Evolutionary conservation across 2,329 filamentous ascomycete species (phyloP).

Genomic region (Colletotrichum sojae): DNA sequence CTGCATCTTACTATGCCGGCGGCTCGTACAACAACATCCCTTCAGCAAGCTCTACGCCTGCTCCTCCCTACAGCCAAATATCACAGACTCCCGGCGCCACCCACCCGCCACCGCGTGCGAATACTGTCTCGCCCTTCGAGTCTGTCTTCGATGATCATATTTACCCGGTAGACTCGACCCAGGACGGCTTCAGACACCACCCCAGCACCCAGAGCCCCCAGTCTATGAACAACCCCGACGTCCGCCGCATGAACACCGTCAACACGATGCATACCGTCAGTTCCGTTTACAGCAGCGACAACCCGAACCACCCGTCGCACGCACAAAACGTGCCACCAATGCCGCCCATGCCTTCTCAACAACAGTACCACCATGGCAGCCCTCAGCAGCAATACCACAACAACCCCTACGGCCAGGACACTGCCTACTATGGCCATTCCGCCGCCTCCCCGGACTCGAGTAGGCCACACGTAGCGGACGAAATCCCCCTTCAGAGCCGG

Average conservation of each 20-base stretch:
- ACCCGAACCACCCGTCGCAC: constrained; percentile 22
- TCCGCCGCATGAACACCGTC: constrained; percentile 46
- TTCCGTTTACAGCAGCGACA: constrained; percentile 30
- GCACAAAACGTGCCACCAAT: constrained; percentile 15
- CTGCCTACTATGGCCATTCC: constrained; percentile 68
- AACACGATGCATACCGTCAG: constrained; percentile 30
- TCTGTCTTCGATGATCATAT: constrained; percentile 78
- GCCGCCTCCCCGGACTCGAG: constrained; percentile 52
- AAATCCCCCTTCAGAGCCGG: constrained; percentile 71
- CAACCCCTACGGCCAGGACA: constrained; percentile 65
- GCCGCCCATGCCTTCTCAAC: constrained; percentile 3
- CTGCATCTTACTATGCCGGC: constrained; percentile 58
- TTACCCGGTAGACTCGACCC: constrained; percentile 68
- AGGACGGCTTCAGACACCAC: constrained; percentile 45
- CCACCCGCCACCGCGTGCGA: constrained; percentile 52
- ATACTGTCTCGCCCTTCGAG: constrained; percentile 71
- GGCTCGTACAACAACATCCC: constrained; percentile 56
- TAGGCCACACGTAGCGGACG: constrained; percentile 57
- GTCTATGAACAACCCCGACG: constrained; percentile 38
- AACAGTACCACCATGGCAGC: constrained; percentile 42
- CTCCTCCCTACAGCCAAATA: constrained; percentile 52
- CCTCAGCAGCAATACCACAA: too few species aligned
- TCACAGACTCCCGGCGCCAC: constrained; percentile 31
- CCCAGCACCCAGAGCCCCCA: constrained; percentile 41
- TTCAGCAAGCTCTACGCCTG: constrained; percentile 56